Percentiles rank a stretch among this genome's conserved stretches.
Evolutionary conservation across 1,139 yeast genomes (phyloP).

Genomic region (Suhomyces panamericanus): DNA sequence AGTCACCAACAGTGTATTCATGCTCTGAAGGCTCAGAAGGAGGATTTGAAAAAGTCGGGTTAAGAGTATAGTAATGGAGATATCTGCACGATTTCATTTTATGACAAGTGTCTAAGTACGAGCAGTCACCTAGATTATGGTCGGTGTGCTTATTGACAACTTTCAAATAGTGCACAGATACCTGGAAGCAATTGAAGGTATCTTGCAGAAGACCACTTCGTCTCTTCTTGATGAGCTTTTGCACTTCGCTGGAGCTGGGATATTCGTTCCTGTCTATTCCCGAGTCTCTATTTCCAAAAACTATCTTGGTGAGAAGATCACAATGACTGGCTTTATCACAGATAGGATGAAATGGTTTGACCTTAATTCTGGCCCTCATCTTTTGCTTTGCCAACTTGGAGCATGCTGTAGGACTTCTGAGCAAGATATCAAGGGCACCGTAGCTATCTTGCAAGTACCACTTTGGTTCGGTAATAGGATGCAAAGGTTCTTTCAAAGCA

Average conservation of each 20-base stretch:
- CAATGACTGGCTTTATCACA: constrained; percentile 54
- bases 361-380: constrained; percentile 34
- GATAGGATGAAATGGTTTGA: constrained; percentile 49
- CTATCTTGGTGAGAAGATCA: constrained; percentile 30
- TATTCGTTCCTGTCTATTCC: constrained; percentile 9
- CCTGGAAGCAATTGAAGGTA: constrained; percentile 42
- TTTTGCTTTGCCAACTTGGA: constrained; percentile 43
- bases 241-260: constrained; percentile 12
- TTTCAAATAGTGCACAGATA: constrained; percentile 63
- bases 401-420: constrained; percentile 32
- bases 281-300: constrained; percentile 22
- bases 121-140: constrained; percentile 78
- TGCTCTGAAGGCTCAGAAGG: constrained; percentile 14
- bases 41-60: constrained; percentile 33
- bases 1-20: constrained; percentile 60
- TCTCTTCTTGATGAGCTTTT: constrained; percentile 15
- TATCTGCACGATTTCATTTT: constrained; percentile 79
- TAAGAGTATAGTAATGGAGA: constrained; percentile 70
- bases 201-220: constrained; percentile 22
- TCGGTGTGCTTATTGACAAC: constrained; percentile 60
- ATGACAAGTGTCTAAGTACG: constrained; percentile 91
- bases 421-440: constrained; percentile 15
- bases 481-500: constrained; percentile 22
- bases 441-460: constrained; percentile 10
- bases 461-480: background rate